phyloP scores from a whole-genome alignment of 352 stramenopile species.

The Phytopythium oedochilum region DNA sequence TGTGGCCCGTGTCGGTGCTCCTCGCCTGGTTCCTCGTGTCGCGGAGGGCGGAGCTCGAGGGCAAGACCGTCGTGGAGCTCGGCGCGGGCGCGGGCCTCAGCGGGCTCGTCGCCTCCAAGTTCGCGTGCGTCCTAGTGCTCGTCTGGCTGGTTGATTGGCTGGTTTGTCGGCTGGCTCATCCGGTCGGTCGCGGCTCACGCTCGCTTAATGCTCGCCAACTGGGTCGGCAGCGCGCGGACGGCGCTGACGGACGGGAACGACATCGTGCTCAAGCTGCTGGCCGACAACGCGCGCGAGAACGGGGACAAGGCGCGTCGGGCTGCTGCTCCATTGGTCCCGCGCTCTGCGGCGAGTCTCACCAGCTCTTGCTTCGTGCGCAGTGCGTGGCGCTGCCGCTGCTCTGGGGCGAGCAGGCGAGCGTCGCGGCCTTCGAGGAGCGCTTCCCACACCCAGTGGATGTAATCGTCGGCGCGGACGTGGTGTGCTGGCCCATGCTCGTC shows the following conservation, averaged over 20 bases:
- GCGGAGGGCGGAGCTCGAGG: conserved; percentile 25
- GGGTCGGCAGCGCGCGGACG: conserved; percentile 30
- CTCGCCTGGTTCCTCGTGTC: conserved; percentile 39
- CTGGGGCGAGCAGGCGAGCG: conserved; percentile 45
- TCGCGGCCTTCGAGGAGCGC: conserved; percentile 30
- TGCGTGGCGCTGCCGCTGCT: conserved; percentile 33
- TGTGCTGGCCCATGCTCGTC: conserved; percentile 67
- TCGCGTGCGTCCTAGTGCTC: conserved; percentile 46
- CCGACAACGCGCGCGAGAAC: conserved; percentile 32
- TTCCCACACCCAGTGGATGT: conserved; percentile 50
- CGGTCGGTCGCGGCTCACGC: neutral
- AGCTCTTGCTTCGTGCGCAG: conserved; percentile 18
- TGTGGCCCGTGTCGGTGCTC: conserved; percentile 68
- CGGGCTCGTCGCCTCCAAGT: conserved; percentile 54
- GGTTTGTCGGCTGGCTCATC: neutral
- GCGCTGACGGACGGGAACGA: conserved; percentile 69
- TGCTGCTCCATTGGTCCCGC: too few relatives aligned
- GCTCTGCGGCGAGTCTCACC: too few relatives aligned
- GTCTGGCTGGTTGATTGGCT: too few relatives aligned
- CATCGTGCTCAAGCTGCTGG: conserved; percentile 56
- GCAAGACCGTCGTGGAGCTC: conserved; percentile 49
- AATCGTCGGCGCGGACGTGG: conserved; percentile 62
- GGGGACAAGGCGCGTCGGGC: conserved; percentile 10
- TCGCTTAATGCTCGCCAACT: too few relatives aligned
- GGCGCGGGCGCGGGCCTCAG: conserved; percentile 50